phyloP scores from a whole-genome alignment of 208 protist genomes.

The Willaertia magna region DNA sequence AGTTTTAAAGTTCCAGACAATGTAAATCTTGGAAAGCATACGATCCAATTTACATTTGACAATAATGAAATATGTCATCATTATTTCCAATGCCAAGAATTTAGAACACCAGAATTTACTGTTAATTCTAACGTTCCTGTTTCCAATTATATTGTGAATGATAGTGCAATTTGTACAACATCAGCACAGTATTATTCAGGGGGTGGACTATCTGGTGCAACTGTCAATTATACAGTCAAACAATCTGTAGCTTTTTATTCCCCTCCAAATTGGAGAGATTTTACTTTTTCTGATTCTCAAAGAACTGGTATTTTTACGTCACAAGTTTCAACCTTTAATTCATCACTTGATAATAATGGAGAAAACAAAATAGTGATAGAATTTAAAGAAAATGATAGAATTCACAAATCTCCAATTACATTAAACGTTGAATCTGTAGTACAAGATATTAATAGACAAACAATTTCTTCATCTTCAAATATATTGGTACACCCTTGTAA shows the following conservation, averaged over 20 bases:
- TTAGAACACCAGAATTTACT: background rate
- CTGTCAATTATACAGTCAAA: background rate
- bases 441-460: constrained; percentile 5
- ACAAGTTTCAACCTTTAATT: background rate
- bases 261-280: background rate
- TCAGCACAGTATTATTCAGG: constrained; percentile 1
- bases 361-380: background rate
- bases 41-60: background rate
- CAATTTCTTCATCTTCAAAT: background rate
- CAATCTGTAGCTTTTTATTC: background rate
- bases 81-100: background rate
- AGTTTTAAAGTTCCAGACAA: background rate
- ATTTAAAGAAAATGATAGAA: background rate
- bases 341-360: background rate
- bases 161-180: background rate
- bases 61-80: background rate
- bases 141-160: background rate
- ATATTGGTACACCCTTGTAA: constrained; percentile 1
- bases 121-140: background rate
- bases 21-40: background rate
- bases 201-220: background rate
- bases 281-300: background rate
- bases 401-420: background rate
- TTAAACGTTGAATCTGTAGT: background rate
- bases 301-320: background rate